A percentile compares a stretch with the other conserved stretches of the same genome.
Evolutionary conservation across 208 protist species (phyloP).

Genomic region (Leishmania braziliensis): DNA sequence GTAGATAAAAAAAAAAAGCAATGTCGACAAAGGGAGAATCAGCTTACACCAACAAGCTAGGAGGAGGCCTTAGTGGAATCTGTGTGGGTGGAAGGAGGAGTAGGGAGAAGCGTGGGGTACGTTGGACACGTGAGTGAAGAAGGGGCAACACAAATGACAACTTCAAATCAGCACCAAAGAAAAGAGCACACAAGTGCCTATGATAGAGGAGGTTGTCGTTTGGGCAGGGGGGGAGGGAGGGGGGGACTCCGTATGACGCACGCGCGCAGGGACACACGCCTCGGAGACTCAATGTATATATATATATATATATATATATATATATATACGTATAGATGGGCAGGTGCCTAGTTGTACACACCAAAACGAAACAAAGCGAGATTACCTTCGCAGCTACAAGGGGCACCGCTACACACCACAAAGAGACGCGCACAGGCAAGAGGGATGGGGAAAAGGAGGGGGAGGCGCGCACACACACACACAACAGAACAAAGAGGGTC

Average conservation of each 20-base stretch:
- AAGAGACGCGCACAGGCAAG: background rate
- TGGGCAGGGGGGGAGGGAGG: background rate
- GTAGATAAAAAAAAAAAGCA: constrained; percentile 10
- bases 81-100: background rate
- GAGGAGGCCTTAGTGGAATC: background rate
- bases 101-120: background rate
- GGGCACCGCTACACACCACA: background rate
- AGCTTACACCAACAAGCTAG: background rate
- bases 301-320: no score
- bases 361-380: background rate
- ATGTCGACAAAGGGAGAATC: background rate
- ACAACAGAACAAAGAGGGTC: background rate
- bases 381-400: background rate
- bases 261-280: background rate
- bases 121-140: background rate
- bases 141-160: background rate
- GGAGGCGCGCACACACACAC: background rate
- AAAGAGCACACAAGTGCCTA: background rate
- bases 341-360: background rate
- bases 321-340: no score
- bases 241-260: background rate
- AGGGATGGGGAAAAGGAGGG: background rate
- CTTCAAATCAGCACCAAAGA: background rate
- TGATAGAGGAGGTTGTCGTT: background rate
- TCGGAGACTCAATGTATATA: background rate